Base-by-base conservation (phyloP, 2,329 filamentous ascomycete genomes). In the Colletotrichum destructivum region DNA sequence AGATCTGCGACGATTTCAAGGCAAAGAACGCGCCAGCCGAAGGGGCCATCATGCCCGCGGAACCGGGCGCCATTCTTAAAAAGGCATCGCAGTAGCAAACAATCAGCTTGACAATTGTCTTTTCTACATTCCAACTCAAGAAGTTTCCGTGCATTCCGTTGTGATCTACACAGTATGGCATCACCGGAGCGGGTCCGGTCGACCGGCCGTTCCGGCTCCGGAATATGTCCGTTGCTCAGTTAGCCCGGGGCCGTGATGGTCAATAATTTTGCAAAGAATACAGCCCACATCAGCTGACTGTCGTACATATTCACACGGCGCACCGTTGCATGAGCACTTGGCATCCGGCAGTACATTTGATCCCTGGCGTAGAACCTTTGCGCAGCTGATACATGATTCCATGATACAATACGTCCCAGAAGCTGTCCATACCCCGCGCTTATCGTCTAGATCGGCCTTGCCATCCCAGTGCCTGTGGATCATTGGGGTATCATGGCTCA, bases 1-100 rank as follows among this genome's bases (percentile, higher is more conserved):
- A 93, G 77, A 93, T 94, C 82, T 89, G 85, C 40, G 91, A 94
- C 77, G 89, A 93, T 47, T 94, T 94, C 80, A 94, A 93, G 83
- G 86, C 84, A 69, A 91, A 88, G 79, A 92, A 91, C 71, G 80
- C 80, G 4, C 85, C 89, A 0, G 86, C 89, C 0, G 79, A 84
- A 63, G 91, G 89, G 0, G 91, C 91, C 1, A 77, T 91, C 75
- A 86, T 92, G 86, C 91, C 91, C 0, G 88, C 89, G 8, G 80
- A 84, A 6, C 77, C 81, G 0, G 88, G 88, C 2, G 86, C 86
- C 55, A 87, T 91, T 26, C 75, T 90, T 67, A 84, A 85, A 75
- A 82, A 85, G 74, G 47, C 8, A 47, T 23, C 46, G 12, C 26
- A 35, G 18, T 4, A 5, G 9, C 4, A 18, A 23, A 35, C 15